Conservation (phyloP, 2,329 filamentous ascomycete species). For the Myriosclerotinia scirpicola region DNA sequence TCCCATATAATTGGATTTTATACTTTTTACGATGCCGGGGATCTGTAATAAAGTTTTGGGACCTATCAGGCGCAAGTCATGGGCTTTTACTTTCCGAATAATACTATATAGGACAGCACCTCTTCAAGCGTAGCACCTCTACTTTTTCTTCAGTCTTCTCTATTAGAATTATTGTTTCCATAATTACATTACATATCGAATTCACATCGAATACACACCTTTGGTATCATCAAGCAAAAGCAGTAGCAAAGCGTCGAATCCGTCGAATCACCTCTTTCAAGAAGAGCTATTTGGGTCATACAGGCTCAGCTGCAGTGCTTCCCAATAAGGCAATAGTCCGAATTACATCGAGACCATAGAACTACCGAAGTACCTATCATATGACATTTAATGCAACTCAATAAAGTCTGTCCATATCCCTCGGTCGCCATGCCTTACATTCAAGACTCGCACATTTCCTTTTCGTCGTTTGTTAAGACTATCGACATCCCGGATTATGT, state of each 20-base stretch:
- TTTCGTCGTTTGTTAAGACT: constrained; percentile 27
- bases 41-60: constrained; percentile 18
- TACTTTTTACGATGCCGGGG: constrained; percentile 17
- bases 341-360: background rate
- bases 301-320: constrained; percentile 7
- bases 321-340: constrained; percentile 6
- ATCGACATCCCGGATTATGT: constrained; percentile 18
- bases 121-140: constrained; percentile 1
- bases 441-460: constrained; percentile 31
- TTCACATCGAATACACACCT: constrained; percentile 5
- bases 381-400: constrained; percentile 11
- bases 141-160: constrained; percentile 4
- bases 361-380: constrained; percentile 7
- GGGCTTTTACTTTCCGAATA: constrained; percentile 4
- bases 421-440: constrained; percentile 30
- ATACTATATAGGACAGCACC: constrained; percentile 5
- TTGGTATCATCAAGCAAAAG: background rate
- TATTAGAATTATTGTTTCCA: background rate
- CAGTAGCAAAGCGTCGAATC: background rate
- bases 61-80: constrained; percentile 19
- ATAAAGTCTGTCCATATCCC: constrained; percentile 3
- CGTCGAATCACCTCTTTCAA: constrained; percentile 9
- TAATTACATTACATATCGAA: constrained; percentile 5
- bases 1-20: constrained; percentile 13
- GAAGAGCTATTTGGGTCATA: constrained; percentile 7